Percentiles rank a stretch among this genome's conserved stretches.
phyloP scores from a whole-genome alignment of 1,139 yeast species.

The Pichia sp. region DNA sequence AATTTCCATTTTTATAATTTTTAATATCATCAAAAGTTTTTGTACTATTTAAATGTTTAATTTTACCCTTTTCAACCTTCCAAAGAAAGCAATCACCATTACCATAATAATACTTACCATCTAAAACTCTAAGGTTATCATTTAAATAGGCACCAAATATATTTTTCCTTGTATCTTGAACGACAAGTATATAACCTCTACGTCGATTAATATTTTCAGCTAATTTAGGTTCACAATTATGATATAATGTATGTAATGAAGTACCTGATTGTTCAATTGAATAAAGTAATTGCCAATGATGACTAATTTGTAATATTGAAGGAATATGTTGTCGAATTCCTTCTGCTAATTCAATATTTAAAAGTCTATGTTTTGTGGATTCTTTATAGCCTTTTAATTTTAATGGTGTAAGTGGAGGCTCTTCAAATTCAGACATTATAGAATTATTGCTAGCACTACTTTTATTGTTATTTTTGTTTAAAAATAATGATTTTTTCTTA shows the following conservation, averaged over 20 bases:
- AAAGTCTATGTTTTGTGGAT: slow-evolving; percentile 50
- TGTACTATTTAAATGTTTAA: slow-evolving; percentile 16
- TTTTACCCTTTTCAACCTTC: slow-evolving; percentile 50
- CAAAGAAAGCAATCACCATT: slow-evolving; percentile 94
- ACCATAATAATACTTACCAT: slow-evolving; percentile 72
- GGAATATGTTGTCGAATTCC: slow-evolving; percentile 73
- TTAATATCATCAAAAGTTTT: background rate
- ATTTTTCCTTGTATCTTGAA: slow-evolving; percentile 56
- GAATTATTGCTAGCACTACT: background rate
- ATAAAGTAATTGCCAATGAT: slow-evolving; percentile 72
- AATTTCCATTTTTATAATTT: background rate
- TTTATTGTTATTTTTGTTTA: background rate
- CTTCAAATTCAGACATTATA: slow-evolving; percentile 15
- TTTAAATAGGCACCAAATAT: slow-evolving; percentile 81
- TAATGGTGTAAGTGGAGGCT: slow-evolving; percentile 43
- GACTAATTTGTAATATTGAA: slow-evolving; percentile 66
- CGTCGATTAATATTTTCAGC: slow-evolving; percentile 31
- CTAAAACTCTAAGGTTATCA: slow-evolving; percentile 65
- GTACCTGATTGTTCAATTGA: slow-evolving; percentile 91
- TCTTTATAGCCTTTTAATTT: slow-evolving; percentile 49
- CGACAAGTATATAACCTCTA: slow-evolving; percentile 65
- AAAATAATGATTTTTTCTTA: background rate
- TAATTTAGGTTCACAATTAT: slow-evolving; percentile 20
- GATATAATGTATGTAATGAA: slow-evolving; percentile 69
- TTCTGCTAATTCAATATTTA: slow-evolving; percentile 58